These are phyloP conservation scores for Schwanniomyces polymorphus DNA, from an alignment of 805 yeast species.

Conservation along the genomic window DNA sequence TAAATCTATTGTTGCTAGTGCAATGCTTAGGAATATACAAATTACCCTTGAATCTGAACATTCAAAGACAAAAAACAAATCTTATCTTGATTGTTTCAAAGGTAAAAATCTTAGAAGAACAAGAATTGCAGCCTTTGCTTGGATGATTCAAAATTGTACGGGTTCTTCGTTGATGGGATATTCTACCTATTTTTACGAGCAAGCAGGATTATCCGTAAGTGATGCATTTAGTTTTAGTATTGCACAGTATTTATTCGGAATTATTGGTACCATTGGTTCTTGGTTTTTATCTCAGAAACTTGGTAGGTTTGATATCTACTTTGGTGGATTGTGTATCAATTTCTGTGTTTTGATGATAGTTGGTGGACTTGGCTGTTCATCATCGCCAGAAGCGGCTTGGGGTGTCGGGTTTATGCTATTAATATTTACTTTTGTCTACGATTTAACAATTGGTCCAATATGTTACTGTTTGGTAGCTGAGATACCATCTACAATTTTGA, in stretches of 20 bases:
- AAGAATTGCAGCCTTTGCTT: conserved; percentile 27
- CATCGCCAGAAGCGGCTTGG: conserved; percentile 23
- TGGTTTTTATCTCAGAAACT: conserved; percentile 29
- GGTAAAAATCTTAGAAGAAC: conserved; percentile 48
- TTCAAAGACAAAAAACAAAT: conserved; percentile 8
- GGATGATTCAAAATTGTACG: conserved; percentile 12
- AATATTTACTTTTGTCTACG: conserved; percentile 24
- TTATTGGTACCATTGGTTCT: conserved; percentile 26
- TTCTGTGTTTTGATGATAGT: conserved; percentile 33
- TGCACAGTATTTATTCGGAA: conserved; percentile 31
- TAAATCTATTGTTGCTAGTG: background rate
- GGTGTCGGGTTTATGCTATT: conserved; percentile 11
- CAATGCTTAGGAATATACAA: background rate
- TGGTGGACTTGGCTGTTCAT: conserved; percentile 33
- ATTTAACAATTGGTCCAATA: conserved; percentile 27
- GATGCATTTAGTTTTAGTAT: conserved; percentile 28
- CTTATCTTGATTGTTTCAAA: conserved; percentile 45
- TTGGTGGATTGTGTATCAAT: conserved; percentile 37
- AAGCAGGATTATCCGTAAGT: conserved; percentile 31
- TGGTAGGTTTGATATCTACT: conserved; percentile 41
- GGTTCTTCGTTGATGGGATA: conserved; percentile 37
- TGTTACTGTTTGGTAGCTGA: conserved; percentile 41
- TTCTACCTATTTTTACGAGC: conserved; percentile 35
- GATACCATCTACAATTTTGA: conserved; percentile 36
- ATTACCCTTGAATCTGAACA: background rate